phyloP scores from a whole-genome alignment of 2,329 filamentous ascomycete species.

The Davidsoniella eucalypti region DNA sequence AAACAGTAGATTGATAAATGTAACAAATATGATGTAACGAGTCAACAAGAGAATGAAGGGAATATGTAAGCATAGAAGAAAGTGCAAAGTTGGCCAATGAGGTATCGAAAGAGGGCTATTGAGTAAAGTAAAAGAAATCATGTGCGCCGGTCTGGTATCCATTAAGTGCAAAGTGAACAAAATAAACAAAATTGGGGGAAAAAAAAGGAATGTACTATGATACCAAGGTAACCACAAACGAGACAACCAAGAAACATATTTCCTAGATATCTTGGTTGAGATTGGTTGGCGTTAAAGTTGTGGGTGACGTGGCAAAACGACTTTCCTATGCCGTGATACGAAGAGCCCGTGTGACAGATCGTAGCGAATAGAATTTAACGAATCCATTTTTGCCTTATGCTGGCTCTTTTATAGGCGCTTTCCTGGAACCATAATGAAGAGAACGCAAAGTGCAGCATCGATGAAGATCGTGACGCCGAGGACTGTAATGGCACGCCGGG shows the following conservation, averaged over 20 bases:
- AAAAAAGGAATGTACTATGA: background rate
- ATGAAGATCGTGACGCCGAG: constrained; percentile 58
- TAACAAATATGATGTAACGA: background rate
- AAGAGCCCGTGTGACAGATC: no score
- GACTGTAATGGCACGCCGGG: constrained; percentile 69
- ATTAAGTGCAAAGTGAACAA: constrained; percentile 5
- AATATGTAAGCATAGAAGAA: background rate
- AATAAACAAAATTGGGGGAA: constrained; percentile 1
- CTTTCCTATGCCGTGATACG: no score
- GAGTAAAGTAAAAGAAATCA: constrained; percentile 1
- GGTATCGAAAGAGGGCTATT: constrained; percentile 1
- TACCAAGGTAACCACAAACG: background rate
- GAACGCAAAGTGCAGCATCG: constrained; percentile 64
- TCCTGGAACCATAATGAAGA: constrained; percentile 92
- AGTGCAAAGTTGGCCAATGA: background rate
- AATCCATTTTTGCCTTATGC: background rate
- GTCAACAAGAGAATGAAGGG: background rate
- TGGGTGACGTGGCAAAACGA: background rate
- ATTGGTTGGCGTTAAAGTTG: no score
- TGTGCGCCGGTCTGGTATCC: constrained; percentile 9
- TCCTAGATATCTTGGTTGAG: background rate
- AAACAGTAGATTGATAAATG: background rate
- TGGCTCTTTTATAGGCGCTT: constrained; percentile 45
- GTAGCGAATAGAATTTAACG: background rate
- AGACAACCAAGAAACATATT: background rate